Percentiles rank a stretch among this genome's conserved stretches.
Evolutionary conservation across 345 rosid genomes (phyloP).

Genomic region (Draba incana): DNA sequence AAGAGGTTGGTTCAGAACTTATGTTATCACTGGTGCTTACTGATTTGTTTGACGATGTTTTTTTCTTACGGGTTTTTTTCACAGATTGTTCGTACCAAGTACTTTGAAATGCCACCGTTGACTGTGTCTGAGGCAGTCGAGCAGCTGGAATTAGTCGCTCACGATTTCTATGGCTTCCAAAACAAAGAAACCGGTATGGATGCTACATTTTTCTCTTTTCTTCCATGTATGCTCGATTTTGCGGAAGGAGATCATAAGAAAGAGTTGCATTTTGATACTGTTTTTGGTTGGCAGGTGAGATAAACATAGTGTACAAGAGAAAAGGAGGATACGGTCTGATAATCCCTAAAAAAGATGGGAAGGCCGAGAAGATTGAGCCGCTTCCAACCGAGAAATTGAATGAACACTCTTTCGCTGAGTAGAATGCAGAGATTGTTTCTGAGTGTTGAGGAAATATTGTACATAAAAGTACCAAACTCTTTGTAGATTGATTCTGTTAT

Average conservation of each 20-base stretch:
- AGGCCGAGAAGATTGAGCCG: constrained; percentile 64
- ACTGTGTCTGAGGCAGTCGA: constrained; percentile 78
- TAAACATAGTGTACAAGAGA: constrained; percentile 86
- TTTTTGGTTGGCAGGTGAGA: constrained; percentile 62
- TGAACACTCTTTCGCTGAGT: constrained; percentile 60
- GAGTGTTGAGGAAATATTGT: constrained; percentile 17
- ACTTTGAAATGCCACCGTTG: constrained; percentile 93
- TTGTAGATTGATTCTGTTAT: constrained; percentile 24
- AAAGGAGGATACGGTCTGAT: constrained; percentile 91
- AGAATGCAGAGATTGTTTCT: constrained; percentile 6
- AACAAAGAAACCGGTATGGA: constrained; percentile 86
- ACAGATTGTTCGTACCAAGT: constrained; percentile 86
- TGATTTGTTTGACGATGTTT: neutral
- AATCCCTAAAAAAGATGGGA: constrained; percentile 69
- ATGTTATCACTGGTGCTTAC: neutral
- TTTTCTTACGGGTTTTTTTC: too few relatives aligned
- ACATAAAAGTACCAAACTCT: constrained; percentile 19
- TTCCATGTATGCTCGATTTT: neutral
- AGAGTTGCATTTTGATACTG: neutral
- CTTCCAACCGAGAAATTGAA: constrained; percentile 56
- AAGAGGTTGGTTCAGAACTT: constrained; percentile 52
- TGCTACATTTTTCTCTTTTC: neutral
- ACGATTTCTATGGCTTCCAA: constrained; percentile 86
- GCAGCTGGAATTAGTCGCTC: constrained; percentile 84
- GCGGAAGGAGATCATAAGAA: neutral